Conservation (phyloP, 352 stramenopile species). For the Phytophthora sp. region DNA sequence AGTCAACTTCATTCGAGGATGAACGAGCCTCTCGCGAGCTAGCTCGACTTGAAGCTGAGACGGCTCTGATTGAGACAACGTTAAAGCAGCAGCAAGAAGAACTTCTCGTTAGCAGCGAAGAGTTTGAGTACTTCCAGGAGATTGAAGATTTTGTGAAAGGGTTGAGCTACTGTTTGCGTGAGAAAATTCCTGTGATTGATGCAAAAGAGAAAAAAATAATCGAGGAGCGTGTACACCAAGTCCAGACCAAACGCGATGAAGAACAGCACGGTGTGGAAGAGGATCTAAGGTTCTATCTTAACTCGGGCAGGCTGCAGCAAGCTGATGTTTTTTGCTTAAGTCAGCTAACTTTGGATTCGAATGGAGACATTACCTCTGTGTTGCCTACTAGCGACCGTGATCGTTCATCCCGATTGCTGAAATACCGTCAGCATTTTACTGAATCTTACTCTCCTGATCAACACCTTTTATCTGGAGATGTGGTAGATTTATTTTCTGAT, state of each 20-base stretch:
- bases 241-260: slow-evolving; percentile 19
- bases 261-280: slow-evolving; percentile 13
- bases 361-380: neutral
- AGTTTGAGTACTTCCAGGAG: slow-evolving; percentile 83
- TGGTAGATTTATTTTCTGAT: slow-evolving; percentile 60
- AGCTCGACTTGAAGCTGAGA: slow-evolving; percentile 58
- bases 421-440: slow-evolving; percentile 33
- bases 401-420: slow-evolving; percentile 4
- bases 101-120: slow-evolving; percentile 56
- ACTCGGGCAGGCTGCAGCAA: slow-evolving; percentile 21
- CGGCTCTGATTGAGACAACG: slow-evolving; percentile 45
- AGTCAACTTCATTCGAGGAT: slow-evolving; percentile 49
- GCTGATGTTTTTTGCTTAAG: slow-evolving; percentile 19
- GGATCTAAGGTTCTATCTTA: slow-evolving; percentile 19
- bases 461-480: neutral
- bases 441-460: slow-evolving; percentile 33
- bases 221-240: slow-evolving; percentile 17
- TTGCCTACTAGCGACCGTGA: neutral
- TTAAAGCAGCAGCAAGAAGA: slow-evolving; percentile 54
- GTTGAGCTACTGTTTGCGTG: slow-evolving; percentile 75
- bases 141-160: slow-evolving; percentile 79
- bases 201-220: slow-evolving; percentile 46
- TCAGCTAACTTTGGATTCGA: slow-evolving; percentile 12
- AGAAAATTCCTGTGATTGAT: slow-evolving; percentile 63
- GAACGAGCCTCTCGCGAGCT: slow-evolving; percentile 58